Base-by-base conservation (phyloP, 176 grass and related monocot genomes). In the Triticum aestivum region DNA sequence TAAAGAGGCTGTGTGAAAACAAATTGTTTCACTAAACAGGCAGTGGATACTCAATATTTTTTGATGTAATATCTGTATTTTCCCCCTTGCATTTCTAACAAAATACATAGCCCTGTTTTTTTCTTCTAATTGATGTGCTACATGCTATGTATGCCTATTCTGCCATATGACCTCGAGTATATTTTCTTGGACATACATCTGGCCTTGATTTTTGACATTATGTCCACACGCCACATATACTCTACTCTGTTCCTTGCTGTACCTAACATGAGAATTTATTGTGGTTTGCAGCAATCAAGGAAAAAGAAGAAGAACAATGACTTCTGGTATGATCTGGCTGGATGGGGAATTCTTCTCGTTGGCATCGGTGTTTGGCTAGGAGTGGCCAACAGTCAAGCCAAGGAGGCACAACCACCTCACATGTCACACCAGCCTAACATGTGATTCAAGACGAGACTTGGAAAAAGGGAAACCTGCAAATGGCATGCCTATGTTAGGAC, bases 271-370 rank as follows among this genome's bases (percentile, higher is more conserved):
- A 61, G 54, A 69, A 39, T 62, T 17, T 62, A 26, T 72, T 69
- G 49, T 76, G 23, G 76, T 86, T 90, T 92, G 30, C 89, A 97
- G 94, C 78, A 77, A 68, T 8, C 84, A 33, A 92, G 87, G 83
- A 94, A 82, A 81, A 91, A 91, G 74, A 96, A 93, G 44, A 87
- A 86, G 92, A 71, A 82, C 59, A 93, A 30, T 42, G 93, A 95
- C 34, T 82, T 97, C 35, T 89, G 88, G 83, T 97, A 94, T 56
- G 92, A 94, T 80, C 39, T 92, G 11, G 65, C 78, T 76, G 92
- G 94, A 18, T 97, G 94, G 94, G 92, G 89, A 49, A 90, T 97
- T 74, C 92, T 97, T 61, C 83, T 69, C 9, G 34, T 49, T 52
- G 88, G 94, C 61, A 83, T 94, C 41, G 69, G 61, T 75, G 86